A percentile compares a stretch with the other conserved stretches of the same genome.
Conservation (phyloP, 345 rosid genomes). For the Dipteronia dyeriana region DNA sequence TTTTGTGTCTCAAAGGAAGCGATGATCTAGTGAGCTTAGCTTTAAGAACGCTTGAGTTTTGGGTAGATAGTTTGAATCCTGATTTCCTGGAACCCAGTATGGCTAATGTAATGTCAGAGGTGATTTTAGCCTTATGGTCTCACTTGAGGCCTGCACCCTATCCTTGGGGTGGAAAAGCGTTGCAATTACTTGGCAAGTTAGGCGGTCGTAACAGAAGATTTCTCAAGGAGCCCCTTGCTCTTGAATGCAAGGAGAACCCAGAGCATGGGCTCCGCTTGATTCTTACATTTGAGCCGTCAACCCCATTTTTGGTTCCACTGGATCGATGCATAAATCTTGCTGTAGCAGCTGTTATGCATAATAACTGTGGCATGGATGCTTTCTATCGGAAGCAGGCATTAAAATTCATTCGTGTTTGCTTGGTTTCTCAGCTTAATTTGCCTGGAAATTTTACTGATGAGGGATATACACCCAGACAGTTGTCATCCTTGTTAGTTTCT, state of each 20-base stretch:
- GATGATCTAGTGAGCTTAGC: constrained; percentile 90
- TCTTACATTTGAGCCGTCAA: constrained; percentile 94
- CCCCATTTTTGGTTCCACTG: constrained; percentile 91
- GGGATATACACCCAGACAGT: constrained; percentile 60
- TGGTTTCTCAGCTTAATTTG: constrained; percentile 90
- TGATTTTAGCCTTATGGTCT: constrained; percentile 96
- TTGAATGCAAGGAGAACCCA: constrained; percentile 97
- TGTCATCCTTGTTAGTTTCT: constrained; percentile 70
- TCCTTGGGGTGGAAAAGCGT: constrained; percentile 92
- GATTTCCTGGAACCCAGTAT: constrained; percentile 97
- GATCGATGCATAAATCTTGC: constrained; percentile 97
- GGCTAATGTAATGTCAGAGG: constrained; percentile 97
- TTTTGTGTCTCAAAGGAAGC: constrained; percentile 78
- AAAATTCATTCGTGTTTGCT: constrained; percentile 86
- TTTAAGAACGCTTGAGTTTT: constrained; percentile 93
- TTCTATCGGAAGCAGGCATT: constrained; percentile 90
- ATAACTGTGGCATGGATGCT: constrained; percentile 60
- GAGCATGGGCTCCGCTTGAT: constrained; percentile 97
- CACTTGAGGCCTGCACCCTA: constrained; percentile 91
- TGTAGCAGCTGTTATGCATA: constrained; percentile 80
- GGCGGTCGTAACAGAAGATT: constrained; percentile 98
- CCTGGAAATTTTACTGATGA: constrained; percentile 85
- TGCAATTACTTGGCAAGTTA: constrained; percentile 96
- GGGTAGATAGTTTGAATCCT: constrained; percentile 99
- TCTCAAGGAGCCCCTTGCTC: constrained; percentile 94